Evolutionary conservation across 306 rosid species (phyloP).

Genomic region (Spatholobus suberectus): DNA sequence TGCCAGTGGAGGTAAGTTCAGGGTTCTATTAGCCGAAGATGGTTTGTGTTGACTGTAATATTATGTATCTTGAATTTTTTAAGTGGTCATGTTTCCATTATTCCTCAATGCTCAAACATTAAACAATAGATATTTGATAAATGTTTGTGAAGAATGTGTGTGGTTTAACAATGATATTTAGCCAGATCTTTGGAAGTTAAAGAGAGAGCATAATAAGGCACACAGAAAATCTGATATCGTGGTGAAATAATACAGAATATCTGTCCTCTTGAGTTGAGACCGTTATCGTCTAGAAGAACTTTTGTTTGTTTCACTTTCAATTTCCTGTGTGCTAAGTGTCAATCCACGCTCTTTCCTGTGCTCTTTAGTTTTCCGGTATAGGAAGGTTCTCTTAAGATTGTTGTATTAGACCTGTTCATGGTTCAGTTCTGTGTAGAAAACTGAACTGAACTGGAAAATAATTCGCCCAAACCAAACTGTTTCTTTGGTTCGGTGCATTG

Average conservation of each 20-base stretch:
- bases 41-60: constrained; percentile 30
- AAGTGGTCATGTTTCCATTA: constrained; percentile 2
- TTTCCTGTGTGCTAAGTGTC: not conserved
- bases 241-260: not conserved
- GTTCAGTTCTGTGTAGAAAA: too few species aligned
- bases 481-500: too few species aligned
- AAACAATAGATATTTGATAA: not conserved
- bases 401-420: not conserved
- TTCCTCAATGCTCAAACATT: not conserved
- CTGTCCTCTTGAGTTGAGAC: not conserved
- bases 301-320: constrained; percentile 4
- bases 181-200: constrained; percentile 10
- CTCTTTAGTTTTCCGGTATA: constrained; percentile 24
- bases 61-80: constrained; percentile 30
- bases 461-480: too few species aligned
- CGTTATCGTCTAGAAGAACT: not conserved
- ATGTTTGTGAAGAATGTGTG: constrained; percentile 13
- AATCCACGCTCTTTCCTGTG: not conserved
- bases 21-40: constrained; percentile 19
- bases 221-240: not conserved
- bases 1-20: constrained; percentile 37
- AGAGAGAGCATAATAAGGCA: not conserved
- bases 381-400: constrained; percentile 1
- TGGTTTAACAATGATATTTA: not conserved
- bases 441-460: too few species aligned